Evolutionary conservation across 2,329 filamentous ascomycete species (phyloP).

Genomic region (Xylariaceae sp.): DNA sequence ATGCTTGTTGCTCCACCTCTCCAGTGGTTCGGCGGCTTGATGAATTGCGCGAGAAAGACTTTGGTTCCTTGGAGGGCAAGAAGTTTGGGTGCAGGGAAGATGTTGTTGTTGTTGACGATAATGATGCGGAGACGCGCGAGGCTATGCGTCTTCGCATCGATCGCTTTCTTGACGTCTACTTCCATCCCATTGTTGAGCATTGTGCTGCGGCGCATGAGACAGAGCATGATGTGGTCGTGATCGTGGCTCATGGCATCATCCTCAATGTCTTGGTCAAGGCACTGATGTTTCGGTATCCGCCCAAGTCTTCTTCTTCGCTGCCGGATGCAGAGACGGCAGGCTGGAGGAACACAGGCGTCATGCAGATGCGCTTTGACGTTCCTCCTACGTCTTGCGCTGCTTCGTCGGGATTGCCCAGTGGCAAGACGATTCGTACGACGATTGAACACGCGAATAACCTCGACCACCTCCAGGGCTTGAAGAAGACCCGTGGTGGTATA

Average conservation of each 20-base stretch:
- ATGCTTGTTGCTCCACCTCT: constrained; percentile 41
- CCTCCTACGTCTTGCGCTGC: constrained; percentile 1
- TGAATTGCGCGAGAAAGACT: constrained; percentile 67
- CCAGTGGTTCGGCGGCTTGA: constrained; percentile 37
- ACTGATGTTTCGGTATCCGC: constrained; percentile 50
- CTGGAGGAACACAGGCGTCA: constrained; percentile 48
- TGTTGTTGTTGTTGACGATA: constrained; percentile 28
- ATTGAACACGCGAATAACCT: constrained; percentile 63
- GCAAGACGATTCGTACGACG: constrained; percentile 26
- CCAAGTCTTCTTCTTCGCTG: constrained; percentile 2
- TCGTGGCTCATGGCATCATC: constrained; percentile 82
- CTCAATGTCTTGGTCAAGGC: constrained; percentile 63
- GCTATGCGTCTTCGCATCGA: constrained; percentile 61
- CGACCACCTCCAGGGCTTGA: constrained; percentile 67
- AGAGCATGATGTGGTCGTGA: constrained; percentile 44
- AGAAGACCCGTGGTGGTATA: constrained; percentile 75
- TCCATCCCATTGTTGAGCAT: constrained; percentile 51
- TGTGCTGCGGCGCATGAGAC: constrained; percentile 29
- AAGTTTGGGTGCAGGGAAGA: constrained; percentile 40
- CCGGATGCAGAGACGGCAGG: constrained; percentile 2
- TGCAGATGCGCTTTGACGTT: constrained; percentile 23
- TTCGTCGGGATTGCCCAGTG: constrained; percentile 19
- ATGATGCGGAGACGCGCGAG: constrained; percentile 59
- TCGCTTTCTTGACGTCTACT: constrained; percentile 58
- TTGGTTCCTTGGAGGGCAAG: constrained; percentile 65